Evolutionary conservation across 176 grass and related monocot genomes (phyloP), one percentile per base, ranked within the genome.

Genomic region (Zea luxurians): DNA sequence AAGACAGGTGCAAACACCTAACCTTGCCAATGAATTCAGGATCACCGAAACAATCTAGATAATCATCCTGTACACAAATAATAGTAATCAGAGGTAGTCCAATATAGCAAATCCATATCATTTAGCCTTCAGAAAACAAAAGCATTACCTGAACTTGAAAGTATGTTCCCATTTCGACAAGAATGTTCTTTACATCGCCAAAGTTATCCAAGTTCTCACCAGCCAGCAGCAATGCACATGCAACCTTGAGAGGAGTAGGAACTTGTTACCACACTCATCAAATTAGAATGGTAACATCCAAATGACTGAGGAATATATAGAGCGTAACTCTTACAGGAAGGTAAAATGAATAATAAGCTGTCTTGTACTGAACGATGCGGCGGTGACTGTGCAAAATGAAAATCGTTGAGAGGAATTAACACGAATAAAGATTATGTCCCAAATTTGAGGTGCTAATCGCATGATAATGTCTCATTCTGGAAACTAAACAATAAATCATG

Each of bases 331-430:
- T 91, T 93, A 95, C 96, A 8, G 96, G 92, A 79, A 99, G 92
- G 64, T 99, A 99, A 75, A 99, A 99, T 76, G 96, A 99, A 81
- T 99, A 99, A 73, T 95, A 99, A 9, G 96, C 83, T 53, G 96
- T 99, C 88, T 99, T 99, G 83, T 99, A 95, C 45, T 99, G 90
- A 74, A 95, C 96, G 18, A 99, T 99, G 63, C 90, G 92, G 11
- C 86, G 83, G 74, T 95, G 89, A 71, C 96, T 99, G 86, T 94
- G 84, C 47, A 83, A 80, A 60, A 64, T 71, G 20, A 70, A 68
- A 83, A 63, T n/a, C 47, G 83, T 61, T 63, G 45, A 83, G 47
- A 78, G 27, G 27, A 46, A 79, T 47, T 64, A 90, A 69, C 48
- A 60, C 16, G 35, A 85, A 37, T 59, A 66, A 48, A 55, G 63